phyloP scores from a whole-genome alignment of 306 rosid genomes.

The Casuarina glauca region DNA sequence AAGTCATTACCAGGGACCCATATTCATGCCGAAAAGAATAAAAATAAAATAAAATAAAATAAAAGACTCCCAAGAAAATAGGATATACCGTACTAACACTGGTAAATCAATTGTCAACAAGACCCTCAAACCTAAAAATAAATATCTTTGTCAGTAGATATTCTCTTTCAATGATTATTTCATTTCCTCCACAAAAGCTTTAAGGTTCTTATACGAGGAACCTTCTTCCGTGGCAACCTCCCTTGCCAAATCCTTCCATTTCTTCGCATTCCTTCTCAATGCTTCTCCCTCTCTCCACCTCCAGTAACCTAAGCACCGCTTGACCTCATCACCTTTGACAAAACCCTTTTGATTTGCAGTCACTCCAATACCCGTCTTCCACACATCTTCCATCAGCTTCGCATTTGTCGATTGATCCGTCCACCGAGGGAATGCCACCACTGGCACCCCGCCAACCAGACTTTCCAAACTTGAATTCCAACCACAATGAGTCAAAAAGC shows the following conservation, averaged over 20 bases:
- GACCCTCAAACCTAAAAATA: too few relatives aligned
- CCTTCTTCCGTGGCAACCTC: constrained; percentile 47
- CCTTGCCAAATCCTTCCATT: constrained; percentile 43
- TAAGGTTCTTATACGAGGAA: constrained; percentile 38
- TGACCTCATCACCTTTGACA: constrained; percentile 33
- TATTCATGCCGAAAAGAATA: too few relatives aligned
- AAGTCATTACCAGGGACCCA: too few relatives aligned
- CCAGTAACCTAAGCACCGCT: constrained; percentile 55
- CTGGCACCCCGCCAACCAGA: constrained; percentile 45
- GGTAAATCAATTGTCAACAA: too few relatives aligned
- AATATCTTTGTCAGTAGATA: too few relatives aligned
- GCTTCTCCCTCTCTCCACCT: constrained; percentile 34
- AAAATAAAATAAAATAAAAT: too few relatives aligned
- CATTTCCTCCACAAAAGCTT: constrained; percentile 22
- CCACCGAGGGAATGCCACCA: constrained; percentile 53
- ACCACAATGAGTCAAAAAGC: constrained; percentile 58
- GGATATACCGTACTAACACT: too few relatives aligned
- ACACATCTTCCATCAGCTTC: constrained; percentile 48
- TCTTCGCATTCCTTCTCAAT: constrained; percentile 38
- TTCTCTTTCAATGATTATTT: too few relatives aligned
- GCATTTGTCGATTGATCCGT: constrained; percentile 57
- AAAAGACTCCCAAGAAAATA: too few relatives aligned
- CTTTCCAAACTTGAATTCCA: constrained; percentile 62
- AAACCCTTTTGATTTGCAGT: constrained; percentile 37
- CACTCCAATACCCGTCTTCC: constrained; percentile 51